Evolutionary conservation across 2,329 filamentous ascomycete species (phyloP).

Genomic region (Fusarium oligoseptatum): DNA sequence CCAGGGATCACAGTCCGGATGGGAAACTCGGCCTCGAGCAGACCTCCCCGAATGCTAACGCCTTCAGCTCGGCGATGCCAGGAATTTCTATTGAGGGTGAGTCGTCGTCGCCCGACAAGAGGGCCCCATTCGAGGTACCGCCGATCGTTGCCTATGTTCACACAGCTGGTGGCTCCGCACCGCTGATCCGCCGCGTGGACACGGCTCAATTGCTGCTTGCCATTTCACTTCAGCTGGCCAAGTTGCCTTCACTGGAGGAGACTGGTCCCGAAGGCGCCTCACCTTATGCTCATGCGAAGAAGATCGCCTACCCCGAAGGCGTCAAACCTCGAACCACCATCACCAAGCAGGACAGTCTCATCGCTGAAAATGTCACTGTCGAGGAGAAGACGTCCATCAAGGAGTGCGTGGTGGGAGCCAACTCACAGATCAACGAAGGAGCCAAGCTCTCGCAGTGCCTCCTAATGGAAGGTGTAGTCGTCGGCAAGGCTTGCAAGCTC

Average conservation of each 20-base stretch:
- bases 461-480: conserved; percentile 90
- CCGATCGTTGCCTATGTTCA: conserved; percentile 88
- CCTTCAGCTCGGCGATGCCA: not conserved
- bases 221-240: conserved; percentile 88
- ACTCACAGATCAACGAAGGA: conserved; percentile 88
- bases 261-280: conserved; percentile 69
- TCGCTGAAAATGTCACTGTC: conserved; percentile 90
- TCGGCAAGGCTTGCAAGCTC: conserved; percentile 87
- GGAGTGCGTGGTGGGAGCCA: conserved; percentile 88
- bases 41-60: not conserved
- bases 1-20: conserved; percentile 40
- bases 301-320: conserved; percentile 86
- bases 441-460: conserved; percentile 89
- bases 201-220: conserved; percentile 84
- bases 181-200: conserved; percentile 88
- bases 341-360: conserved; percentile 82
- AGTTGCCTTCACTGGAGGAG: conserved; percentile 79
- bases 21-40: conserved; percentile 23
- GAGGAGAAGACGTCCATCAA: conserved; percentile 94
- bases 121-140: conserved; percentile 63
- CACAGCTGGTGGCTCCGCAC: conserved; percentile 64
- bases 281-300: conserved; percentile 81
- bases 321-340: conserved; percentile 86
- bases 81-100: conserved; percentile 14
- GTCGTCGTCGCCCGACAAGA: conserved; percentile 17